Conservation (phyloP, 495 filamentous ascomycete genomes). For the Jackrogersella minutella region DNA sequence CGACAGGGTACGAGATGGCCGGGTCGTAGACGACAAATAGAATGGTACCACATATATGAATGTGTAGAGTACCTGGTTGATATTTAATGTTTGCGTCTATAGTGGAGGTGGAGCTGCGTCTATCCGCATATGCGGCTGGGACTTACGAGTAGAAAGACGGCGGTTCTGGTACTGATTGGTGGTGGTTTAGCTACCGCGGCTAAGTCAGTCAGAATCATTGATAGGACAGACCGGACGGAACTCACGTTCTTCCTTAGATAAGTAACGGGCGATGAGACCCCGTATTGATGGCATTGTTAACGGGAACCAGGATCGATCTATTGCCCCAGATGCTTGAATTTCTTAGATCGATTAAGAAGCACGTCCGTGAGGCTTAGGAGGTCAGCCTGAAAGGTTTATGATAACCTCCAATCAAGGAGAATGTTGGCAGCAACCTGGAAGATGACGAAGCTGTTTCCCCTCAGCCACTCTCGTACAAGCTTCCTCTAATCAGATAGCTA, state of each 20-base stretch:
- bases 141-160: slow-evolving; percentile 47
- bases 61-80: slow-evolving; percentile 72
- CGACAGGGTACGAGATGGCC: slow-evolving; percentile 80
- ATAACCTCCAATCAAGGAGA: neutral
- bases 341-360: neutral
- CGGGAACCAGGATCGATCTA: neutral
- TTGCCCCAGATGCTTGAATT: slow-evolving; percentile 1
- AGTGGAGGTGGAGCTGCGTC: slow-evolving; percentile 10
- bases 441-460: neutral
- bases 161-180: slow-evolving; percentile 46
- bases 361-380: slow-evolving; percentile 4
- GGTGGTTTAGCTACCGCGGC: slow-evolving; percentile 45
- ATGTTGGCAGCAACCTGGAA: neutral
- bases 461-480: neutral
- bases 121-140: slow-evolving; percentile 12
- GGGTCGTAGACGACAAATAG: slow-evolving; percentile 80
- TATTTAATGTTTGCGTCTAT: slow-evolving; percentile 7
- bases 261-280: slow-evolving; percentile 40
- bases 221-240: neutral
- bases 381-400: neutral
- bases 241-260: slow-evolving; percentile 44
- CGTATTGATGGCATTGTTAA: slow-evolving; percentile 39
- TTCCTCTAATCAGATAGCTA: slow-evolving; percentile 12
- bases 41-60: slow-evolving; percentile 89
- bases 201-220: slow-evolving; percentile 33